Base-by-base conservation (phyloP, 1,284 basidiomycete species). In the Mycena citricolor region DNA sequence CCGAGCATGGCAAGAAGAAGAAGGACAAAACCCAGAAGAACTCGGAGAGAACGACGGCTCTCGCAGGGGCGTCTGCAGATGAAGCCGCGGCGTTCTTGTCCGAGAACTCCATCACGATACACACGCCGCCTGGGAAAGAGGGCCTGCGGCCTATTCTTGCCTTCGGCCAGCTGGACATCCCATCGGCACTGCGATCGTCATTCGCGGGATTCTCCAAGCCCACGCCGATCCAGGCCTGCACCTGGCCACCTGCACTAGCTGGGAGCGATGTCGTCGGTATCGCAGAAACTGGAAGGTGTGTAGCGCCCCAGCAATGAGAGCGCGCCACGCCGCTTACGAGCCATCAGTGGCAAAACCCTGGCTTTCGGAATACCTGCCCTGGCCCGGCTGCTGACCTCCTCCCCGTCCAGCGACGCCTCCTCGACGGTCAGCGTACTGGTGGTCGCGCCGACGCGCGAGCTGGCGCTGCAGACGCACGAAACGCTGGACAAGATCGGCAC, bases 281-380 rank as follows among this genome's bases (percentile, higher is more conserved):
- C 52, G 95, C 97, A 12, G 94, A 99, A 73, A 99, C 95, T 2
- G 97, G 94, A 56, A 92, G 81, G 83, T 83, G 53, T 39, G 64
- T 49, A 45, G 13, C 32, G 14, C 25, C 17, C 20, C 29, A 1
- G 36, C 32, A 4, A 19, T 34, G 16, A 28, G n/a, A 17, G 32
- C 41, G 26, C n/a, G n/a, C n/a, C n/a, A n/a, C n/a, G n/a, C n/a
- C n/a, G n/a, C n/a, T 30, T 38, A 16, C 39, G 49, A 22, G 47
- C 21, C 17, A 32, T 31, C 62, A 89, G 87, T 54, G 97, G 95
- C 8, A 99, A 99, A 72, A 99, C 95, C 0, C 77, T 98, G 13
- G 91, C 94, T 1, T 99, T 99, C 61, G 95, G 94, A 36, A 82
- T 99, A 25, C 95, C 95, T 8, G 90, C 90, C 1, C 73, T 95